Conservation (phyloP, 768 basidiomycete genomes). For the Russula olivacea region DNA sequence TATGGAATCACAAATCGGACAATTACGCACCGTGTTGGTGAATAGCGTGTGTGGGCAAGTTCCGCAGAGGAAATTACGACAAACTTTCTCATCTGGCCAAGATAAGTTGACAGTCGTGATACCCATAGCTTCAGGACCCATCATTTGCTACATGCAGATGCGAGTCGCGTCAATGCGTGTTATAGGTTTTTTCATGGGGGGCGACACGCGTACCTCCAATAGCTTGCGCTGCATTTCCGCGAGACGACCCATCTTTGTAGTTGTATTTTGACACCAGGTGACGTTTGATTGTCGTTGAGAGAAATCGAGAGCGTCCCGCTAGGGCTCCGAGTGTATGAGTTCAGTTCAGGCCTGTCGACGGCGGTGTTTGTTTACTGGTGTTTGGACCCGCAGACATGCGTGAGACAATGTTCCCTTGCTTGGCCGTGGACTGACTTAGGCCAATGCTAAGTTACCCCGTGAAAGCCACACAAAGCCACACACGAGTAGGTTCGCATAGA, state of each 20-base stretch:
- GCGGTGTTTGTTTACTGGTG: conserved; percentile 2
- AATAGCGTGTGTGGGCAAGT: conserved; percentile 98
- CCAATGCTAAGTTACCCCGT: no score
- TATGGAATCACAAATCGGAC: background rate
- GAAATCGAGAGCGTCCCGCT: background rate
- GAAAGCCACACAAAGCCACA: no score
- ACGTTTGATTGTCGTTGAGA: background rate
- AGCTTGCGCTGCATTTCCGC: conserved; percentile 99
- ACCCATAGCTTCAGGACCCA: conserved; percentile 99
- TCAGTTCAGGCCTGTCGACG: background rate
- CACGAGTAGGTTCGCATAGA: background rate
- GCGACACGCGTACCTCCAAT: conserved; percentile 41
- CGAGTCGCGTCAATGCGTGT: conserved; percentile 31
- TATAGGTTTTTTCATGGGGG: background rate
- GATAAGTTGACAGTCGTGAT: conserved; percentile 86
- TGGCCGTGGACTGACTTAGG: background rate
- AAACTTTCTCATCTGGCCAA: conserved; percentile 96
- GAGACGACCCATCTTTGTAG: conserved; percentile 74
- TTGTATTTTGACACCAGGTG: background rate
- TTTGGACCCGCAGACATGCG: conserved; percentile 8
- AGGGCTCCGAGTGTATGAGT: background rate
- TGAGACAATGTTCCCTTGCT: background rate
- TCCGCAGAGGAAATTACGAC: conserved; percentile 95
- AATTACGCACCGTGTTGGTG: conserved; percentile 86
- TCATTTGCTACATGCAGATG: conserved; percentile 77